phyloP scores from a whole-genome alignment of 164 flowering plant genomes.

The Vitis cinerea region DNA sequence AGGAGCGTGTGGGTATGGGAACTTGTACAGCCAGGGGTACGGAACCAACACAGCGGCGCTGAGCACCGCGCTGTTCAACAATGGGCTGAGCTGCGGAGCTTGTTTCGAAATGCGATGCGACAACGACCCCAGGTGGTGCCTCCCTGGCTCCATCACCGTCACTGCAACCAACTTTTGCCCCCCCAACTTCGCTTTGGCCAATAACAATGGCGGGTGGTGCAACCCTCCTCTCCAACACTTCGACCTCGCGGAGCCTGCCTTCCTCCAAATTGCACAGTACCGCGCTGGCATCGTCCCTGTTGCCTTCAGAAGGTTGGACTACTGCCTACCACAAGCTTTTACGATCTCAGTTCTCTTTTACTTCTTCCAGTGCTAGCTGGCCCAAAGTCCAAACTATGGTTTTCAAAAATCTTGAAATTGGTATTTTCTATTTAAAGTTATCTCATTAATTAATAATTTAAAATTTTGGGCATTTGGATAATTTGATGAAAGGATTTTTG shows the following conservation, averaged over 20 bases:
- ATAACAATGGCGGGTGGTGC: slow-evolving; percentile 58
- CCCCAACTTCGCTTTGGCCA: slow-evolving; percentile 31
- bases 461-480: no score
- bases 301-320: slow-evolving; percentile 35
- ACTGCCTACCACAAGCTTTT: no score
- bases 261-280: slow-evolving; percentile 42
- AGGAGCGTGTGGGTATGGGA: slow-evolving; percentile 57
- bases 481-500: no score
- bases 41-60: slow-evolving; percentile 44
- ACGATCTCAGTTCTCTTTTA: no score
- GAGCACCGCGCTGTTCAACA: slow-evolving; percentile 43
- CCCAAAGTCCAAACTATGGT: no score
- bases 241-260: slow-evolving; percentile 50
- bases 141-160: slow-evolving; percentile 31
- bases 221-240: slow-evolving; percentile 61
- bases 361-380: no score
- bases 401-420: no score
- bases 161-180: slow-evolving; percentile 57
- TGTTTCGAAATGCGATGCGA: slow-evolving; percentile 43
- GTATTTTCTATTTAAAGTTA: no score
- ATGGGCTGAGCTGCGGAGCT: slow-evolving; percentile 42
- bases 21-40: slow-evolving; percentile 41
- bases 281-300: slow-evolving; percentile 48
- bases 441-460: no score
- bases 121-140: slow-evolving; percentile 40